Evolutionary conservation across 208 protist genomes (phyloP), one percentile per base, ranked within the genome.

Genomic region (Leishmania turanica): DNA sequence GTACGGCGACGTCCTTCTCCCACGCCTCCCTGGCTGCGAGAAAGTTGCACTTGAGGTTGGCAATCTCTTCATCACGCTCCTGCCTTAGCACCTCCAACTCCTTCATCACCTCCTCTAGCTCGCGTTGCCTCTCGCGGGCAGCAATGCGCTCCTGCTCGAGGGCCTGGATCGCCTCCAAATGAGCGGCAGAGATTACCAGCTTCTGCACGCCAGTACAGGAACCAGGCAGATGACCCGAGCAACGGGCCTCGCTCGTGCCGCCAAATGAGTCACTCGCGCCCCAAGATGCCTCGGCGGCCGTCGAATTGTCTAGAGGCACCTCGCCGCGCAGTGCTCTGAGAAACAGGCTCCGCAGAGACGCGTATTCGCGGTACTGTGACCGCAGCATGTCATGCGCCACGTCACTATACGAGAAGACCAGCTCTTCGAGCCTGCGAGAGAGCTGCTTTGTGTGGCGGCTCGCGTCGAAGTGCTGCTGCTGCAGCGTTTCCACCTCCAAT

Each of bases 1-100:
- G 79, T 6, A 93, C 88, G 1, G 81, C 81, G 24, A 93, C 77
- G 75, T 94, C 91, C 64, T 73, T 87, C 51, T 86, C 70, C 91
- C 92, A 96, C 47, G 73, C 84, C 13, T 87, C 87, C 66, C 93
- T 88, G 1, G 91, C 88, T 2, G 82, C 82, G 24, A 75, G 73
- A 78, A 93, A 91, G 78, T 91, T 96, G 40, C 66, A 31, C 42
- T 91, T 78, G 53, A 96, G 65, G 21, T 86, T 81, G 4, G 60
- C 79, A 37, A 96, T 89, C 60, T 96, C 92, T 68, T 78, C 81
- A 77, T 94, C 91, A 1, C 90, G 77, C 49, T 93, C 87, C 4
- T 85, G 80, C 40, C 87, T 78, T 11, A 92, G 83, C 11, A 53
- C 60, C 47, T 88, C 82, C 5, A 96, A 74, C 74, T 96, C 89